Conservation (phyloP, 306 rosid genomes). For the Cucurbita argyrosperma region DNA sequence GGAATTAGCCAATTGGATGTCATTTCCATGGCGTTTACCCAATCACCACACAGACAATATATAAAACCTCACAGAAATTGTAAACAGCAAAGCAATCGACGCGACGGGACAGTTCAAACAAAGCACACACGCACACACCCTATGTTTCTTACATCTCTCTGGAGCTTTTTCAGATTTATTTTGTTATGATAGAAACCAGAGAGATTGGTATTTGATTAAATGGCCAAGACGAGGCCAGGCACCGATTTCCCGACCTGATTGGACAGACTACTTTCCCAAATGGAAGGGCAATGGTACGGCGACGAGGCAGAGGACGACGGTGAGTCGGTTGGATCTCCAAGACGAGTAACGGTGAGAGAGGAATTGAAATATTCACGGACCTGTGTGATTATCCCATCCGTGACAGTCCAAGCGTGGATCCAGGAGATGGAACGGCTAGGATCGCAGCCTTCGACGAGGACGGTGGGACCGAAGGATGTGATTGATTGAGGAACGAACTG, state of each 20-base stretch:
- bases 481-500: slow-evolving; percentile 42
- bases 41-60: background rate
- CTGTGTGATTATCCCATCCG: slow-evolving; percentile 80
- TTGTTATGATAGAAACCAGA: background rate
- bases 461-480: slow-evolving; percentile 47
- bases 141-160: slow-evolving; percentile 19
- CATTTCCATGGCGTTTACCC: slow-evolving; percentile 23
- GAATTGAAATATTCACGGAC: slow-evolving; percentile 87
- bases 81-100: background rate
- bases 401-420: slow-evolving; percentile 83
- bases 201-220: slow-evolving; percentile 9
- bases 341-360: slow-evolving; percentile 69
- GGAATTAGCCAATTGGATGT: slow-evolving; percentile 16
- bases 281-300: slow-evolving; percentile 42
- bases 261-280: slow-evolving; percentile 85
- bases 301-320: background rate
- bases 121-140: background rate
- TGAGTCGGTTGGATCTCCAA: slow-evolving; percentile 16
- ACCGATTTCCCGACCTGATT: slow-evolving; percentile 64
- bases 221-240: slow-evolving; percentile 84
- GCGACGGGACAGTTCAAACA: background rate
- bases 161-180: background rate
- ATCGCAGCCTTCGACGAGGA: slow-evolving; percentile 78
- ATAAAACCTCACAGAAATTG: background rate
- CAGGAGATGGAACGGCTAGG: slow-evolving; percentile 37